Base-by-base conservation (phyloP, 2,329 filamentous ascomycete genomes). In the Aspergillus sp. region DNA sequence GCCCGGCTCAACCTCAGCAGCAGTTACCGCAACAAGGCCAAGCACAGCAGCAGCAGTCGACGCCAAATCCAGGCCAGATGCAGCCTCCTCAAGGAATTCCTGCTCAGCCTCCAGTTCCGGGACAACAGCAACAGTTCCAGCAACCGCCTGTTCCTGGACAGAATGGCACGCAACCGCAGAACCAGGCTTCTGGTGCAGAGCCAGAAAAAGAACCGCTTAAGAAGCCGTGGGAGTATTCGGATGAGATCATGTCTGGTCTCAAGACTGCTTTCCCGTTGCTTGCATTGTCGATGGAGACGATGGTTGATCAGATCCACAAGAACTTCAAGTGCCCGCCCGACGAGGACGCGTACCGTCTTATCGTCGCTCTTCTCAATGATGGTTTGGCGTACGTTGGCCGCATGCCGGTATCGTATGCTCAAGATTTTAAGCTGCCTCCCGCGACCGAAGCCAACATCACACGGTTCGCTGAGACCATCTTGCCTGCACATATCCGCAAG, bases 271-370 rank as follows among this genome's bases (percentile, higher is more conserved):
- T 97, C 76, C 93, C 93, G 20, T 78, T 99, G 15, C 80, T 99
- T 58, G 93, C 94, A 7, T 75, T 97, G 39, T 96, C 91, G 0
- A 97, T 99, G 93, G 93, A 99, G 73, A 95, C 91, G 0, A 98
- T 97, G 90, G 90, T 97, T 25, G 93, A 98, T 64, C 91, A 97
- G 70, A 95, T 98, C 50, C 87, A 93, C 68, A 97, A 97, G 76
- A 86, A 97, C 70, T 98, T 98, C 80, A 98, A 98, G 72, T 97
- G 93, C 61, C 91, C 91, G 12, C 91, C 91, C 0, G 93, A 99
- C 60, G 93, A 99, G 67, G 93, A 99, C 72, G 94, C 93, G 2
- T 97, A 97, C 69, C 82, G 93, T 44, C 78, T 99, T 13, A 98
- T 98, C 56, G 91, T 97, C n/a, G 94, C 93, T 2, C 75, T 99